Conservation (phyloP, 306 rosid species). For the Alnus rubra region DNA sequence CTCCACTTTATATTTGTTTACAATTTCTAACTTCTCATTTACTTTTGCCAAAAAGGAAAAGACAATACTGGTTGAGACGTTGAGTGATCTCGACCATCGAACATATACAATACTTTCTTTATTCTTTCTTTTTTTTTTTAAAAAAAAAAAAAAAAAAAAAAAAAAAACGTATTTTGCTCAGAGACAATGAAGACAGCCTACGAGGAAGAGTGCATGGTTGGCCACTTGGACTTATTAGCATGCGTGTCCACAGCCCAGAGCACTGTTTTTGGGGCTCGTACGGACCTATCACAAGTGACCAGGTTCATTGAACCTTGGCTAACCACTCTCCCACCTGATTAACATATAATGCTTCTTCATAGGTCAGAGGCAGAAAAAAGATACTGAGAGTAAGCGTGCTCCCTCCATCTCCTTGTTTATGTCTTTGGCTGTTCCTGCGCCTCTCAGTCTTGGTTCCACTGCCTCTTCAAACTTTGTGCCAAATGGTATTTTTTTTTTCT, state of each 20-base stretch:
- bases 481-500: constrained; percentile 32
- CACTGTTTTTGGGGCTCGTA: neutral
- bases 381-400: neutral
- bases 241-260: neutral
- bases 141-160: neutral
- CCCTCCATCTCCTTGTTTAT: neutral
- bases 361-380: constrained; percentile 16
- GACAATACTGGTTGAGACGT: neutral
- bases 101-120: neutral
- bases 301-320: constrained; percentile 53
- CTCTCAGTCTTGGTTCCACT: constrained; percentile 15
- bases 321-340: constrained; percentile 2
- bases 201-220: constrained; percentile 5
- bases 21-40: no score
- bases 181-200: neutral
- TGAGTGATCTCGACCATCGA: constrained; percentile 9
- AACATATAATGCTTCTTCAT: constrained; percentile 22
- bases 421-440: constrained; percentile 4
- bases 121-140: neutral
- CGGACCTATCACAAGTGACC: constrained; percentile 20
- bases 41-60: neutral
- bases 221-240: constrained; percentile 8
- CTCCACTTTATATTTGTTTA: no score
- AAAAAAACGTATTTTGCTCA: no score
- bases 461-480: neutral